Percentiles rank a stretch among this genome's conserved stretches.
Evolutionary conservation across 2,329 filamentous ascomycete species (phyloP).

Genomic region (Fusarium graminum): DNA sequence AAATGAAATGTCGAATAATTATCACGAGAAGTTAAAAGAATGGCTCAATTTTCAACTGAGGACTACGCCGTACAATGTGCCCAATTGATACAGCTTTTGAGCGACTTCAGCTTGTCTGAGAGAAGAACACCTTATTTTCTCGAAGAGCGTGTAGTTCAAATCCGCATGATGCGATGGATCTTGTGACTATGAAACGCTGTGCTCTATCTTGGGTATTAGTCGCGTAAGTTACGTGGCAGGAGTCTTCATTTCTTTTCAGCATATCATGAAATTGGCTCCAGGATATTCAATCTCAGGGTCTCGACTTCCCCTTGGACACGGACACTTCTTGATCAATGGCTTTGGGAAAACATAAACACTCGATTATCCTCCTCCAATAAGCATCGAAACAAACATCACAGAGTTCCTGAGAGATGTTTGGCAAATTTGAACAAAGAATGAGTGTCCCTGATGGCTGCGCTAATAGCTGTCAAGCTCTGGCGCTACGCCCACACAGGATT

Average conservation of each 20-base stretch:
- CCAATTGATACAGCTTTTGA: background rate
- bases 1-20: background rate
- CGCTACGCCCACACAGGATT: constrained; percentile 2
- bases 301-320: background rate
- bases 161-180: background rate
- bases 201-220: background rate
- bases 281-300: background rate
- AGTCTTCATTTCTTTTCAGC: background rate
- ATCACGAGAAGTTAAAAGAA: background rate
- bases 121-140: background rate
- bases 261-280: background rate
- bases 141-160: background rate
- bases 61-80: background rate
- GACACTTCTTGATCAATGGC: background rate
- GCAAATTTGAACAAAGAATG: constrained; percentile 15
- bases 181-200: background rate
- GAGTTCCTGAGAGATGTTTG: constrained; percentile 1
- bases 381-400: constrained; percentile 1
- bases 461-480: constrained; percentile 9
- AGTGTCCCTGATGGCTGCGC: constrained; percentile 5
- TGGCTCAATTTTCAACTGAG: background rate
- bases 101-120: background rate
- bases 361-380: background rate
- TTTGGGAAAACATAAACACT: background rate
- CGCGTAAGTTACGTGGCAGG: background rate